Evolutionary conservation across 345 rosid genomes (phyloP).

Genomic region (Syzygium oleosum): DNA sequence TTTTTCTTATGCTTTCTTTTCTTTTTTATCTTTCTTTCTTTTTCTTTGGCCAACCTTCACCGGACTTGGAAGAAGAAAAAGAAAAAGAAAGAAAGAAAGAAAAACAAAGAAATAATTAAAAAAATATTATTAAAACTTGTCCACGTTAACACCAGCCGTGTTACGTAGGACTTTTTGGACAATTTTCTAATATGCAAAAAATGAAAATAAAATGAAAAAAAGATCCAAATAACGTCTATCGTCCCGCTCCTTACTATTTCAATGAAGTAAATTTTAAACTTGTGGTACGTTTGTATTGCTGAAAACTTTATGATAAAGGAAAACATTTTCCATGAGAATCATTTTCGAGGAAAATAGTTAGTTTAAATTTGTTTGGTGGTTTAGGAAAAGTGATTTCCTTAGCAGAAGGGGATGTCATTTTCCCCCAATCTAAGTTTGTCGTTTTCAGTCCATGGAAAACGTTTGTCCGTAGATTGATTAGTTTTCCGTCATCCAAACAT

Average conservation of each 20-base stretch:
- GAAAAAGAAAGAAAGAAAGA: too few relatives aligned
- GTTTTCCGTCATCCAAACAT: neutral
- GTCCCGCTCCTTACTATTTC: neutral
- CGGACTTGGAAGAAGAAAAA: too few relatives aligned
- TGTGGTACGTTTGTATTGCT: neutral
- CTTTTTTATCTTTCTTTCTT: too few relatives aligned
- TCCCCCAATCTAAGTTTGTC: neutral
- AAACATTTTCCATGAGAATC: neutral
- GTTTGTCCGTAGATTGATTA: neutral
- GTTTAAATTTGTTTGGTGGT: neutral
- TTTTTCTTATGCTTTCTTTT: accelerated
- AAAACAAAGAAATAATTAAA: too few relatives aligned
- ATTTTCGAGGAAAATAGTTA: too few relatives aligned
- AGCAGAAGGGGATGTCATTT: neutral
- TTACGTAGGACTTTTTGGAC: too few relatives aligned
- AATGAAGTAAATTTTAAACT: too few relatives aligned
- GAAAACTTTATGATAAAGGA: neutral
- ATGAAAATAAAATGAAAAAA: neutral
- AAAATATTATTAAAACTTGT: too few relatives aligned
- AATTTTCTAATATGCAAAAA: too few relatives aligned
- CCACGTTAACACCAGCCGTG: too few relatives aligned
- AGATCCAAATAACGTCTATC: neutral
- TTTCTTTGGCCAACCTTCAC: too few relatives aligned
- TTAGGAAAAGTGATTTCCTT: neutral
- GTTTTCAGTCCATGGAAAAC: neutral